Evolutionary conservation across 176 grass and related monocot species (phyloP), one percentile per base, ranked within the genome.

Genomic region (Oryza nivara): DNA sequence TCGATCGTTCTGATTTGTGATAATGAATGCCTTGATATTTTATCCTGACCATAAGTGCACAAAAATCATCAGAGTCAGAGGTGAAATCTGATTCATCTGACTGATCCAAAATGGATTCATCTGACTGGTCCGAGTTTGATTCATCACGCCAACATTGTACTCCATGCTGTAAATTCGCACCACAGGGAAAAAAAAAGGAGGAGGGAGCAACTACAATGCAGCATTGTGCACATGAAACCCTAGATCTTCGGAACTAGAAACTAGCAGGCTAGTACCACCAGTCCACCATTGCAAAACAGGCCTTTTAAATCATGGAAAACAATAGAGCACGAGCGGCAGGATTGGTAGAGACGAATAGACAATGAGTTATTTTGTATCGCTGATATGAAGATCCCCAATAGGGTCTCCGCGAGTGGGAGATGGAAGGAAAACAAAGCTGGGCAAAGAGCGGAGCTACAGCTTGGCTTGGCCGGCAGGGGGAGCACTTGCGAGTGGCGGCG

Each of bases 21-120:
- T 66, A 88, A 80, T 84, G 81, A 69, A 69, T 66, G 69, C 32
- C 46, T 67, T 4, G 32, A 86, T 74, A 68, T 63, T 92, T 87
- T 67, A 86, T 82, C 78, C 58, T 75, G 48, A 83, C 74, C 81
- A 49, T 25, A 47, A 32, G 75, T 83, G 68, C 67, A 94, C 91
- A 99, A 65, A 99, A 96, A 67, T 38, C 91, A 82, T 99, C 93
- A 71, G 91, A 94, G 45, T 96, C 96, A 9, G 96, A 99, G 73
- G 93, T 92, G 60, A 96, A 99, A 76, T 99, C 96, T 70, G 91
- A 93, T 35, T 63, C 5, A 38, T 38, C 36, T 38, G 91, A 95
- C 43, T 87, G 84, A 63, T 86, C 84, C 52, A 83, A 88, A 25
- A 83, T 82, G 60, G 79, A 82, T 80, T 79, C 56, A 15, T 75